Percentiles rank a stretch among this genome's conserved stretches.
These are phyloP conservation scores for Dendrobium nobile DNA, from an alignment of 106 monocot genomes.

Conservation along the genomic window DNA sequence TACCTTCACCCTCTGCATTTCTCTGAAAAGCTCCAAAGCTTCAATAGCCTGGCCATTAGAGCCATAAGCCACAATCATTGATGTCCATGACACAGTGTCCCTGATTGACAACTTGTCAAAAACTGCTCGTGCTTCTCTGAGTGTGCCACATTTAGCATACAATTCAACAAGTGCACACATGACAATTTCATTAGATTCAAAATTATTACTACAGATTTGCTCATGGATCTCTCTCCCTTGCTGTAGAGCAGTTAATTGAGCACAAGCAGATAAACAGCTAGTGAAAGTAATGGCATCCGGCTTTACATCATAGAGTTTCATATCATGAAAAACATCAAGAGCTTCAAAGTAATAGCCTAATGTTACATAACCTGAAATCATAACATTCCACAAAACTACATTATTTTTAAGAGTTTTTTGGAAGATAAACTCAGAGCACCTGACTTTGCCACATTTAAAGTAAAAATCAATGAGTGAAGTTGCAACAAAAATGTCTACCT, in stretches of 20 bases:
- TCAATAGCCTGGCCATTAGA: slow-evolving; percentile 52
- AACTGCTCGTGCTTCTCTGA: slow-evolving; percentile 42
- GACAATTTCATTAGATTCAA: slow-evolving; percentile 50
- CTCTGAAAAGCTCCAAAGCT: slow-evolving; percentile 46
- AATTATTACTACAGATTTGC: slow-evolving; percentile 12
- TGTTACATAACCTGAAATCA: slow-evolving; percentile 58
- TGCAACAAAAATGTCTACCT: slow-evolving; percentile 41
- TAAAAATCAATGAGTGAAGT: slow-evolving; percentile 59
- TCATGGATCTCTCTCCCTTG: slow-evolving; percentile 61
- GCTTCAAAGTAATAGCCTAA: slow-evolving; percentile 36
- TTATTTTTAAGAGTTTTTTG: slow-evolving; percentile 26
- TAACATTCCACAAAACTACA: slow-evolving; percentile 66
- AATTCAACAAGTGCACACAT: slow-evolving; percentile 70
- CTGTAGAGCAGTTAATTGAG: slow-evolving; percentile 60
- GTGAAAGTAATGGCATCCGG: slow-evolving; percentile 52
- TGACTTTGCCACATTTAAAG: slow-evolving; percentile 49
- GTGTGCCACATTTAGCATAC: slow-evolving; percentile 81
- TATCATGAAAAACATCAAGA: slow-evolving; percentile 29
- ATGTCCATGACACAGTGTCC: slow-evolving; percentile 66
- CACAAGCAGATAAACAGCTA: slow-evolving; percentile 53
- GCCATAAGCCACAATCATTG: slow-evolving; percentile 71
- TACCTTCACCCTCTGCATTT: slow-evolving; percentile 31
- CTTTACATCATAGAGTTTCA: slow-evolving; percentile 29
- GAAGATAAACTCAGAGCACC: slow-evolving; percentile 35
- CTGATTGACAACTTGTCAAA: slow-evolving; percentile 37